A percentile compares a stretch with the other conserved stretches of the same genome.
Conservation (phyloP, 352 stramenopile species). For the Phytopythium montanum region DNA sequence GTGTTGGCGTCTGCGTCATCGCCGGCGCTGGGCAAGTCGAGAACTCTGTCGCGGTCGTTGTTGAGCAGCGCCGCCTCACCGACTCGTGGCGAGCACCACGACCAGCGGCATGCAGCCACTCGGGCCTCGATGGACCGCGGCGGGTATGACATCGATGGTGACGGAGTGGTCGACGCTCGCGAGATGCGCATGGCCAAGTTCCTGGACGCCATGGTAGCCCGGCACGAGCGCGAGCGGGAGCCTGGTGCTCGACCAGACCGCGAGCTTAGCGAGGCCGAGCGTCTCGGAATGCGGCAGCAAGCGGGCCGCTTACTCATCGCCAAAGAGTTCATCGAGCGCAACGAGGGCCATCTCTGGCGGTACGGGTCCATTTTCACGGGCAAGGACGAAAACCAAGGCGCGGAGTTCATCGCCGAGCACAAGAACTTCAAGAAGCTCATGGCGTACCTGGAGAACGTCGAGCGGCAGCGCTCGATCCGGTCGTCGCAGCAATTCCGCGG, state of each 20-base stretch:
- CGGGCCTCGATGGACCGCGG: neutral
- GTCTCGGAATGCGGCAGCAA: conserved; percentile 43
- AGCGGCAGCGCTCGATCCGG: conserved; percentile 53
- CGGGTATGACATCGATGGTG: conserved; percentile 64
- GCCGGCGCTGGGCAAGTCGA: conserved; percentile 13
- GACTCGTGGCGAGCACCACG: conserved; percentile 8
- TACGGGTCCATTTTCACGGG: conserved; percentile 64
- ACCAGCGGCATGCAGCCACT: neutral
- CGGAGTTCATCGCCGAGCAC: conserved; percentile 47
- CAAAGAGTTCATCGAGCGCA: conserved; percentile 68
- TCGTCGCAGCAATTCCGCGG: conserved; percentile 49
- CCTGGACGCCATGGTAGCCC: conserved; percentile 47
- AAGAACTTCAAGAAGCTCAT: conserved; percentile 68
- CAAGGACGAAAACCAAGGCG: conserved; percentile 53
- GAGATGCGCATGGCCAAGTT: conserved; percentile 69
- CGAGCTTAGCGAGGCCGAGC: conserved; percentile 25
- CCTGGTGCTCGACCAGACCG: conserved; percentile 6
- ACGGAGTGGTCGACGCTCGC: conserved; percentile 58
- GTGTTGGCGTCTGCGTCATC: conserved; percentile 22
- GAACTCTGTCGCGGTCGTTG: conserved; percentile 1
- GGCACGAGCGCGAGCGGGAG: conserved; percentile 21
- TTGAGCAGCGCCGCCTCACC: neutral
- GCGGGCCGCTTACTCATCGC: conserved; percentile 56
- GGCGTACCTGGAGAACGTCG: conserved; percentile 51
- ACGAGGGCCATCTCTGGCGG: conserved; percentile 58